Evolutionary conservation across 2,329 filamentous ascomycete species (phyloP), one percentile per base, ranked within the genome.

Genomic region (Penicillium occitanis): DNA sequence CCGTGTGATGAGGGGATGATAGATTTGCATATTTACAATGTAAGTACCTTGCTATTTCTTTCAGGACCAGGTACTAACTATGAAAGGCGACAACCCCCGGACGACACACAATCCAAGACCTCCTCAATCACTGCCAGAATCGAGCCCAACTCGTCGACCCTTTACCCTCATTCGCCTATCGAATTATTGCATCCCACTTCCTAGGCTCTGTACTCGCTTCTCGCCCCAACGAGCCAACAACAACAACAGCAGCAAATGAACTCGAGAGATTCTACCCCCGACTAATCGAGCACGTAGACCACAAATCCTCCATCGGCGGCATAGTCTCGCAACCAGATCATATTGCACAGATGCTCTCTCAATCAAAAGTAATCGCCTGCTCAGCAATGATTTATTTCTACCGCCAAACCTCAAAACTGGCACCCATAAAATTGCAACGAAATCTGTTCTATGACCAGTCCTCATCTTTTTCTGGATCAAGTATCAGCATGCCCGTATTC

Each of bases 101-200:
- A 6, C 50, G 7, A 53, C 81, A 84, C 68, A 87, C 85, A 22
- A 81, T 94, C 13, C 51, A 69, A 11, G 70, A 75, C 28, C 67
- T 77, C 10, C 64, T 92, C 66, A 86, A 91, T 59, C 77, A 84
- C 68, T 84, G 90, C 44, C 91, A 92, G 70, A 83, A 84, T 1
- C 86, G 85, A 11, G 85, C 88, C 48, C 84, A 88, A n/a, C 82
- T 84, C 35, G 80, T 84, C 35, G 17, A 33, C 28, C 22, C 13
- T 3, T 93, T 92, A 75, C 93, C 91, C 0, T 94, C 92, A 0
- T 93, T 91, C 74, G 84, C 91, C 1, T 94, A 94, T 75, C 88
- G 91, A 14, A 89, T 96, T 63, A 87, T 91, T 44, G 90, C 91
- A 1, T 86, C 88, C 14, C 86, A 89, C 2, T 91, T 92, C 68